Conservation (phyloP, 2,329 filamentous ascomycete genomes). For the Ceratocystiopsis sp. region DNA sequence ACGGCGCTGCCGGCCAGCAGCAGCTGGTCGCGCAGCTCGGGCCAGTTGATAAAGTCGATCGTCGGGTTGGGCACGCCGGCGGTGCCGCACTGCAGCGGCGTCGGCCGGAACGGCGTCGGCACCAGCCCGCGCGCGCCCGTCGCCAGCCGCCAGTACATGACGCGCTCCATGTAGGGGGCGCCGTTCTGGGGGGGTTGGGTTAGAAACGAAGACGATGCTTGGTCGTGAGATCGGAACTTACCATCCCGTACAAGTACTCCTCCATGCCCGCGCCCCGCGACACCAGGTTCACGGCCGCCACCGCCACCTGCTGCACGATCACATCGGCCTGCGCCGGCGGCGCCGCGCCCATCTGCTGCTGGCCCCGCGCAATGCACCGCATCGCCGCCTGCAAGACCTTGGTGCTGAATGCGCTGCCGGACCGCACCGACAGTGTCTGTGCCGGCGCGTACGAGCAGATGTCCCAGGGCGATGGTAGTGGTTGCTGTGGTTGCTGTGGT, state of each 20-base stretch:
- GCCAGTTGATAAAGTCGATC: not conserved
- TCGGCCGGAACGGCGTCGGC: not conserved
- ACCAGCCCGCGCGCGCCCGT: not conserved
- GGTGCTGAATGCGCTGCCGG: not conserved
- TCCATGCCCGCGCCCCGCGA: not conserved
- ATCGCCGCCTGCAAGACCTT: not conserved
- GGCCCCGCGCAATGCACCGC: not conserved
- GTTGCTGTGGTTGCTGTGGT: too few relatives aligned
- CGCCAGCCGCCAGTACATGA: not conserved
- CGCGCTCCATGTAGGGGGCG: not conserved
- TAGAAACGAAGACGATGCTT: too few relatives aligned
- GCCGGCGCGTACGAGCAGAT: not conserved
- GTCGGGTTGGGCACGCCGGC: not conserved
- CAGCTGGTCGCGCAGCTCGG: not conserved
- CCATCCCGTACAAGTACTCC: not conserved
- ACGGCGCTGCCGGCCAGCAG: not conserved
- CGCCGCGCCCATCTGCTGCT: not conserved
- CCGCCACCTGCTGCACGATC: not conserved
- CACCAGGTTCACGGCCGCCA: not conserved
- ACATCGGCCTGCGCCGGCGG: not conserved
- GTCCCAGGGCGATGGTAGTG: not conserved
- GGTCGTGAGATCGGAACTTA: too few relatives aligned
- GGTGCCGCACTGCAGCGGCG: not conserved
- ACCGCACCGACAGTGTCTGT: not conserved
- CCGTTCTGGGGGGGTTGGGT: too few relatives aligned